Evolutionary conservation across 73 alveolate species (phyloP), one percentile per base, ranked within the genome.

Genomic region (Paraurostyla sp.): DNA sequence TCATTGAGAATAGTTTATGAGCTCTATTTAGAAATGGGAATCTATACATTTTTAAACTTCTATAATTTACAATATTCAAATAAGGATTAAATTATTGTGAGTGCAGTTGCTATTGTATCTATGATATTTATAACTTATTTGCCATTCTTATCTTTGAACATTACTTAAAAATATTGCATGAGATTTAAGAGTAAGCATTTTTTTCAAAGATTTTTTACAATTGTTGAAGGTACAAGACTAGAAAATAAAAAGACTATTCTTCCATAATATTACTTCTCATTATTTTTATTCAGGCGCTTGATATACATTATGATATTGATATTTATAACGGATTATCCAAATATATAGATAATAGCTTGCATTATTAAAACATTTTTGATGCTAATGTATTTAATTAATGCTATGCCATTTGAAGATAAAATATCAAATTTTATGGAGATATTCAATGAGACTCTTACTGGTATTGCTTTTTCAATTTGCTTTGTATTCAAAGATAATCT

Each of bases 391-490:
- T 30, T 73, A 0, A 73, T 73, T 7, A 3, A 30, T 0, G n/a
- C 30, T 7, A 7, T 13, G 35, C 87, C 87, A 6, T 73, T 43
- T 48, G 33, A 50, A 9, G 41, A 51, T 23, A 40, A 36, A 43
- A 2, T 73, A 7, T 11, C 15, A 4, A 73, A 73, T 30, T 45
- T 48, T n/a, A 48, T 48, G 68, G 4, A 73, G 4, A 73, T 73
- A 1, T 27, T 73, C 30, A 73, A 73, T 73, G 87, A 73, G 46
- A 11, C 87, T 9, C 49, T 73, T 9, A 73, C 71, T 45, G 87
- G 87, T 6, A 27, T 73, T 3, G 87, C 87, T 43, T 73, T 73
- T 27, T 73, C 87, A 23, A 2, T 73, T 2, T 73, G 87, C 50
- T 73, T 23, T 50, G 40, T 45, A 35, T 73, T 73, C 42, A 73